Evolutionary conservation across 1,139 yeast species (phyloP), one percentile per base, ranked within the genome.

Genomic region (Taiozyma sp.): DNA sequence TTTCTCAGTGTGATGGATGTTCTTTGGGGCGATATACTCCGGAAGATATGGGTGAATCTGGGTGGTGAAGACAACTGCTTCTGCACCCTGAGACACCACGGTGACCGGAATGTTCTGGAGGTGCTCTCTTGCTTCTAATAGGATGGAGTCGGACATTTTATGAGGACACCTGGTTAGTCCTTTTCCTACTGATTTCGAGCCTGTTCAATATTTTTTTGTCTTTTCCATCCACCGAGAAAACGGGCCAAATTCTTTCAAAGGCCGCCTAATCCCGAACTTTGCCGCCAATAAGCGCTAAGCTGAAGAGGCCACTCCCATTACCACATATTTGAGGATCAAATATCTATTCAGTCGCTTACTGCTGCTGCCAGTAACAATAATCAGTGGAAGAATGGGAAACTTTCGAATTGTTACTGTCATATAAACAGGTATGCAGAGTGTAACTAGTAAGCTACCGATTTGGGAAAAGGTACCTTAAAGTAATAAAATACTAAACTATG

Each of bases 21-120:
- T 43, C 54, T 48, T 42, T 62, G 67, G 47, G 46, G 56, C n/a
- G 50, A 53, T 45, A n/a, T 50, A 53, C 44, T 7, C 40, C 35
- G 14, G 51, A 2, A 76, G 63, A 63, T 85, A 90, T 16, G 97
- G 97, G 65, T 89, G 97, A 3, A 67, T 66, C 0, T 65, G 52
- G 0, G 95, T 79, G 34, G 73, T 68, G 65, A 86, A 88, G 2
- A 90, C 93, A 24, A 88, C 74, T 0, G 97, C 97, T 64, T 91
- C 98, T 0, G 98, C 97, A n/a, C 98, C 98, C 64, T 91, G 98
- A 0, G 96, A 87, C 2, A 88, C 72, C 43, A 83, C 73, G 3
- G 67, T 62, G 13, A 84, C 60, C 4, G 81, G 79, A 35, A 83
- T 69, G 48, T 76, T 70, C 2, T 77, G 73, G 47, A 84, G 60